Evolutionary conservation across 108 stramenopile species (phyloP).

Genomic region (Skeletonema grethae): DNA sequence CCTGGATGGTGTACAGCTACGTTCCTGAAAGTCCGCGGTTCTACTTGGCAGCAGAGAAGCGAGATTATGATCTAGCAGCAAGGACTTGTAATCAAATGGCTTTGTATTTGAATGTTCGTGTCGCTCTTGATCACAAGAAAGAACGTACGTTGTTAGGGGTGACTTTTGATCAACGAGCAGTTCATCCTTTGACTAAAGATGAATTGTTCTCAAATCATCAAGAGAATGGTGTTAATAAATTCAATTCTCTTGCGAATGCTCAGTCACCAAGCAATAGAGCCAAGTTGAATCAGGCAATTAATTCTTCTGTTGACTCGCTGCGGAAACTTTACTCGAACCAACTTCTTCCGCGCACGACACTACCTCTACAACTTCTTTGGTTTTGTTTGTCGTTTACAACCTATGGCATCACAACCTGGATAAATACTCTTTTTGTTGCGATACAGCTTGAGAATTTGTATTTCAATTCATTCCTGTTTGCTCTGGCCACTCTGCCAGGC

Average conservation of each 20-base stretch:
- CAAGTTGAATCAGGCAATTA: not conserved
- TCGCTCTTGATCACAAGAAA: not conserved
- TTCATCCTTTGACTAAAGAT: conserved; percentile 30
- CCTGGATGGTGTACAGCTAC: conserved; percentile 46
- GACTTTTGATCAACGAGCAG: not conserved
- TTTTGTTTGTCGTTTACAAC: conserved; percentile 74
- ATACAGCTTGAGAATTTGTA: conserved; percentile 77
- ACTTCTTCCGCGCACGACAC: conserved; percentile 57
- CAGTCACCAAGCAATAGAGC: not conserved
- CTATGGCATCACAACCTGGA: conserved; percentile 83
- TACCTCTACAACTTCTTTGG: conserved; percentile 73
- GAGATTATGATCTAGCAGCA: conserved; percentile 52
- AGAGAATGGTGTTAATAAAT: not conserved
- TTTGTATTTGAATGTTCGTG: conserved; percentile 27
- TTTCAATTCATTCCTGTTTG: conserved; percentile 79
- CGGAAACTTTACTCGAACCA: conserved; percentile 51
- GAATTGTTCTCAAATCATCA: conserved; percentile 50
- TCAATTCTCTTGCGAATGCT: not conserved
- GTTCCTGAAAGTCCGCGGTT: conserved; percentile 84
- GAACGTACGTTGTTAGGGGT: not conserved
- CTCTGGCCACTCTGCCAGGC: conserved; percentile 71
- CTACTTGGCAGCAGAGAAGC: conserved; percentile 46
- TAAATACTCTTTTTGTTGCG: conserved; percentile 75
- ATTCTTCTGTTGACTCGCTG: conserved; percentile 32
- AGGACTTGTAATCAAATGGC: conserved; percentile 56